Percentiles rank a stretch among this genome's conserved stretches.
Conservation (phyloP, 345 rosid species). For the Moricandia arvensis region DNA sequence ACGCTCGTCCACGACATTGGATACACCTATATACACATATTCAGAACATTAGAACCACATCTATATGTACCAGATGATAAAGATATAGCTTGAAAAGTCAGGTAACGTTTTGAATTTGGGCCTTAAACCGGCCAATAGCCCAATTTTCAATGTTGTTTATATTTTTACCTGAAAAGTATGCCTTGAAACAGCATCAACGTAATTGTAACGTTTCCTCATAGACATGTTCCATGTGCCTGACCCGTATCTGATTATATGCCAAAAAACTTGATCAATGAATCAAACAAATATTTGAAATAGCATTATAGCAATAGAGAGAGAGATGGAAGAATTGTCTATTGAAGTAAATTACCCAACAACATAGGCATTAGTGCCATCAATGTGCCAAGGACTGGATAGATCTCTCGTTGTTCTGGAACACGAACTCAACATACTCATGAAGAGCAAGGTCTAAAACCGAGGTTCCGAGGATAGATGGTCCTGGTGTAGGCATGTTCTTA, state of each 20-base stretch:
- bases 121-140: background rate
- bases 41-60: background rate
- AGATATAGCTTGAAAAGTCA: background rate
- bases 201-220: slow-evolving; percentile 53
- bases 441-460: slow-evolving; percentile 48
- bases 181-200: slow-evolving; percentile 55
- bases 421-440: slow-evolving; percentile 65
- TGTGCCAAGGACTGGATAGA: slow-evolving; percentile 71
- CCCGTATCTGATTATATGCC: slow-evolving; percentile 48
- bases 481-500: slow-evolving; percentile 43
- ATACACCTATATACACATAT: slow-evolving; percentile 49
- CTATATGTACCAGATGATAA: too few species aligned
- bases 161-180: slow-evolving; percentile 63
- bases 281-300: background rate
- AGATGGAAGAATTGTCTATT: background rate
- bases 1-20: slow-evolving; percentile 68
- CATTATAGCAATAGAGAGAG: background rate
- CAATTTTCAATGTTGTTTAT: background rate
- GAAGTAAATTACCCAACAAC: slow-evolving; percentile 55
- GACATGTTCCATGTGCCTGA: slow-evolving; percentile 44
- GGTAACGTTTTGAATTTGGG: background rate
- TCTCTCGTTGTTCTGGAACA: slow-evolving; percentile 64
- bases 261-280: background rate
- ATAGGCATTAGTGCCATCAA: slow-evolving; percentile 58
- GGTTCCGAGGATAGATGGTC: slow-evolving; percentile 39